Base-by-base conservation (phyloP, 2,329 filamentous ascomycete species). In the Beauveria scarabaeidicola region DNA sequence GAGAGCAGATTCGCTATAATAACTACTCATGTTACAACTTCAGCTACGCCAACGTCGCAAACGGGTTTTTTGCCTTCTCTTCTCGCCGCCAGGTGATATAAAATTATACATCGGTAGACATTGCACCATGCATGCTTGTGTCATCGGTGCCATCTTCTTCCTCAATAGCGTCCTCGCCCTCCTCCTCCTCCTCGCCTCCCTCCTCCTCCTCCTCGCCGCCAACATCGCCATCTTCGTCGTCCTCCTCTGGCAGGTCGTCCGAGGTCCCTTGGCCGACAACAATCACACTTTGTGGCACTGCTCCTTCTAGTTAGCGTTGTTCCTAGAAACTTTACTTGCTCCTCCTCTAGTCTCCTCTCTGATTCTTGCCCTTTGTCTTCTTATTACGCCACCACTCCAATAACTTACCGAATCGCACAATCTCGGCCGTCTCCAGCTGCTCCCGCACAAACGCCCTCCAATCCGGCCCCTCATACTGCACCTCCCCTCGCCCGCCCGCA, bases 401-500 rank as follows among this genome's bases (percentile, higher is more conserved):
- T 3, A 11, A 36, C 55, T 51, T 52, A 58, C 47, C 56, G 21
- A 52, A 44, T 2, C 47, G 56, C 19, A 15, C n/a, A 52, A 58
- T 58, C 25, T 44, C 47, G 8, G 55, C 44, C n/a, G 66, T 64
- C 8, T 60, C 32, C 3, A 70, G 17, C 46, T 61, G 58, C 7
- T 66, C 60, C 9, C 65, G 67, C 1, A 74, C 63, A 59, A 71
- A 75, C 27, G 70, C 67, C 55, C 63, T 69, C 67, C 72, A 73
- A 48, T 75, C 72, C 1, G 68, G 61, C 1, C 75, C 74, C 1
- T 66, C 68, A 53, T 74, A 74, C 21, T 68, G 58, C 13, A 65
- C 62, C 9, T 55, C 58, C 13, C 29, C n/a, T 7, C 32, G 9
- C 19, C 50, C 57, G 50, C 17, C 40, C 27, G n/a, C 21, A 4